A percentile compares a stretch with the other conserved stretches of the same genome.
Conservation (phyloP, 2,329 filamentous ascomycete genomes). For the Microdochium bolleyi region DNA sequence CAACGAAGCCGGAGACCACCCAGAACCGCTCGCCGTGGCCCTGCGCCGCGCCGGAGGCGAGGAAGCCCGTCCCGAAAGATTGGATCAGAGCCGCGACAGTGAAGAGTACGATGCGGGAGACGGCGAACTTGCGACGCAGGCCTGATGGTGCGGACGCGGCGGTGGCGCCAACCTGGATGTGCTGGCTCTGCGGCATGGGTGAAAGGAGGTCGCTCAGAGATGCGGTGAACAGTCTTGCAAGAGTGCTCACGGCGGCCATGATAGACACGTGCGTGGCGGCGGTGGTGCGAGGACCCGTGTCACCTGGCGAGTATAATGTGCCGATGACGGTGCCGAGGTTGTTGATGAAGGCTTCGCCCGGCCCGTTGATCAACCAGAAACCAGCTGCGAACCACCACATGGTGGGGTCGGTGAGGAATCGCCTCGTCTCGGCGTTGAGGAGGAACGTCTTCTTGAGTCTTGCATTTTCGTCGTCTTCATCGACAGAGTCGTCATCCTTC, state of each 20-base stretch:
- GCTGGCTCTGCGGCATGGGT: conserved; percentile 52
- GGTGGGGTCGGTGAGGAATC: conserved; percentile 78
- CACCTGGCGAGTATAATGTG: conserved; percentile 61
- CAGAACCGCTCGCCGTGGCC: conserved; percentile 74
- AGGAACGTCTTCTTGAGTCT: conserved; percentile 79
- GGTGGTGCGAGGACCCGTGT: conserved; percentile 42
- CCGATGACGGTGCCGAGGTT: conserved; percentile 92
- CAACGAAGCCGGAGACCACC: conserved; percentile 75
- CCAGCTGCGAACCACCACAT: conserved; percentile 94
- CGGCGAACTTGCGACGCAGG: conserved; percentile 34
- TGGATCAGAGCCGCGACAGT: conserved; percentile 67
- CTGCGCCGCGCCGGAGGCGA: conserved; percentile 70
- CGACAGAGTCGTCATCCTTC: conserved; percentile 17
- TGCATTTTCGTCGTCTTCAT: conserved; percentile 36
- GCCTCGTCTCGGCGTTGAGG: conserved; percentile 80
- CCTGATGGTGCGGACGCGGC: conserved; percentile 15
- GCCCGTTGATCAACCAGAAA: conserved; percentile 89
- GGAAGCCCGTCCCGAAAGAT: conserved; percentile 66
- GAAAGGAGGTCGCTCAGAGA: conserved; percentile 84
- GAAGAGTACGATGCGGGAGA: conserved; percentile 77
- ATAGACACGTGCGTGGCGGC: conserved; percentile 88
- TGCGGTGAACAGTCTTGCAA: conserved; percentile 84
- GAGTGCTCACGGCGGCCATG: conserved; percentile 80
- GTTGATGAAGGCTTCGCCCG: conserved; percentile 97
- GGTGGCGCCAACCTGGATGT: conserved; percentile 35